Base-by-base conservation (phyloP, 2,329 filamentous ascomycete genomes). In the Lasiodiplodia citricola region DNA sequence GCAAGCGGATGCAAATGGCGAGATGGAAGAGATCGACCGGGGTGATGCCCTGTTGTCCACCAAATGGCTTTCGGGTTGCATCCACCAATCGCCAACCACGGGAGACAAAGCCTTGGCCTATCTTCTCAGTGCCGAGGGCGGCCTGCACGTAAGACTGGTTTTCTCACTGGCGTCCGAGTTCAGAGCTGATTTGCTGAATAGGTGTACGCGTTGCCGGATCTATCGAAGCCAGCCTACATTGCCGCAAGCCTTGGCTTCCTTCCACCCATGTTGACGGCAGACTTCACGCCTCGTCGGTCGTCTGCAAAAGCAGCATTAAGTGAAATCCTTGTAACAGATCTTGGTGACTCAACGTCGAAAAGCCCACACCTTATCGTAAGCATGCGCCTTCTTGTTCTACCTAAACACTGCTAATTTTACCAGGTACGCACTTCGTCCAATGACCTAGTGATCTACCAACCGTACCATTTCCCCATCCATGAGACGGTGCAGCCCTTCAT, bases 381-480 rank as follows among this genome's bases (percentile, higher is more conserved):
- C 79, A 23, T 6, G 21, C 31, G 47, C 16, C 4, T 28, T 23
- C 11, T 35, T 21, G 2, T 3, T 2, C 28, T 31, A 3, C 2
- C 28, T 31, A 28, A n/a, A 63, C 67, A 41, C 66, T 41, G 13
- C 38, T 56, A 11, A 35, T 18, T 21, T 18, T 60, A 47, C 47
- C 71, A 94, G 91, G 83, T 94, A 35, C 92, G 95, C 63, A 93
- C 93, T 60, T 86, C 87, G 11, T 90, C 88, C 69, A 91, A 97
- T 71, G 94, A 98, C 75, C 82, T 98, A 41, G 91, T 91, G 13
- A 87, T 98, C 56, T 99, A 98, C 77, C 90, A 96, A 76, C 94
- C 95, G 1, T 91, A 93, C 73, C 85, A 66, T 8, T 50, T 60
- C 23, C 70, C 80, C 76, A 50, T 76, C 75, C 35, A 78, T 78